A percentile compares a stretch with the other conserved stretches of the same genome.
These are phyloP conservation scores for Cystofilobasidium capitatum DNA, from an alignment of 768 basidiomycete genomes.

Conservation along the genomic window DNA sequence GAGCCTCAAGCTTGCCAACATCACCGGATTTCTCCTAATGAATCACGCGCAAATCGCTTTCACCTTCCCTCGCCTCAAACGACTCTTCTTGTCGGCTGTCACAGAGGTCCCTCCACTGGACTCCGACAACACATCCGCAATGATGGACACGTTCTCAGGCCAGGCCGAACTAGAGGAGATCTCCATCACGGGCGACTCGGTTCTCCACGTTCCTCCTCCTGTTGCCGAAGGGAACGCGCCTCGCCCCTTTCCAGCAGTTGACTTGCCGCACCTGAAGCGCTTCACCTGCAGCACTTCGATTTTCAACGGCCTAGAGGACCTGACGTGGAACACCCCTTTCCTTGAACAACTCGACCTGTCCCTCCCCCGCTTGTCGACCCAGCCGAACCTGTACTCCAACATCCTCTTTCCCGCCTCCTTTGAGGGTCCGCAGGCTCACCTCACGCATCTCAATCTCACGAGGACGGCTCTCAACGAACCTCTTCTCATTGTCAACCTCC, in stretches of 20 bases:
- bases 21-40: no score
- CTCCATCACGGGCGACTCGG: neutral
- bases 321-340: neutral
- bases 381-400: neutral
- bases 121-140: no score
- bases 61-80: no score
- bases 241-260: neutral
- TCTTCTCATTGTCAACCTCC: neutral
- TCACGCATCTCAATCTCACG: neutral
- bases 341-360: constrained; percentile 2
- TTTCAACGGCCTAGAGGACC: neutral
- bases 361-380: neutral
- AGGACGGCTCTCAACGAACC: neutral
- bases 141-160: no score
- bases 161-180: neutral
- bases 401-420: neutral
- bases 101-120: no score
- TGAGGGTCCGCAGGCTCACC: neutral
- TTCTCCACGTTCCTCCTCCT: no score
- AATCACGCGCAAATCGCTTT: no score
- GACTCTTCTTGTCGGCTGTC: no score
- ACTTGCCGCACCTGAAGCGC: neutral
- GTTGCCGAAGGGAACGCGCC: no score
- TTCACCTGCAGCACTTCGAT: neutral
- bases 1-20: no score